Base-by-base conservation (phyloP, 768 basidiomycete species). In the Suillus sp. region DNA sequence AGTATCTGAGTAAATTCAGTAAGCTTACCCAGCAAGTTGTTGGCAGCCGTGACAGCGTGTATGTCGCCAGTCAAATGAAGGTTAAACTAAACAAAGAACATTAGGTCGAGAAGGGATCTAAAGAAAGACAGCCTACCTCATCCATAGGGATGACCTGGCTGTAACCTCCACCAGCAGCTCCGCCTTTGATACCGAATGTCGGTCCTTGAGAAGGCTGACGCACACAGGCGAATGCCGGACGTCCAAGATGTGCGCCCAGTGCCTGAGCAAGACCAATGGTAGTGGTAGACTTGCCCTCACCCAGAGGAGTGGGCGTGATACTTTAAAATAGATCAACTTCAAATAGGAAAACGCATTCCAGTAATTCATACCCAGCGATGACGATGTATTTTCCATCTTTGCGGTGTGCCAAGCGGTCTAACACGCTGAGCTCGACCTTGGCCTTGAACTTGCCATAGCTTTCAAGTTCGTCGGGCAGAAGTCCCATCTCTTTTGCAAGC, bases 81-180 rank as follows among this genome's bases (percentile, higher is more conserved):
- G 77, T 99, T 99, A 78, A 99, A 99, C 91, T 93, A 20, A 47
- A 25, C 6, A 25, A 38, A 25, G 13, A 47, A 38, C 35, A 53
- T 72, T 50, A 71, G 60, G 16, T 1, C 48, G 32, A 25, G 9
- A 47, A 48, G 34, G 10, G 27, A 58, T 11, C 35, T 38, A 57
- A 32, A 25, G 38, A 61, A 59, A 69, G 62, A 34, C 4, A 18
- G 64, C 75, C 60, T 66, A 91, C 91, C 80, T 98, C 96, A 71
- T 98, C 96, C 96, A 99, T 98, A 47, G 96, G 96, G 78, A 99
- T 99, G 71, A 99, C 93, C 74, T 97, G 96, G 74, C 93, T 95
- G 80, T 99, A 99, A 59, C 96, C 96, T 65, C 96, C 96, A 45
- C 97, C 96, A 48, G 96, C 96, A 42, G 96, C 96, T 70, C 96